Percentiles rank a stretch among this genome's conserved stretches.
These are phyloP conservation scores for Rhizophagus clarus DNA, from an alignment of 192 early-diverging fungal species.

Conservation along the genomic window DNA sequence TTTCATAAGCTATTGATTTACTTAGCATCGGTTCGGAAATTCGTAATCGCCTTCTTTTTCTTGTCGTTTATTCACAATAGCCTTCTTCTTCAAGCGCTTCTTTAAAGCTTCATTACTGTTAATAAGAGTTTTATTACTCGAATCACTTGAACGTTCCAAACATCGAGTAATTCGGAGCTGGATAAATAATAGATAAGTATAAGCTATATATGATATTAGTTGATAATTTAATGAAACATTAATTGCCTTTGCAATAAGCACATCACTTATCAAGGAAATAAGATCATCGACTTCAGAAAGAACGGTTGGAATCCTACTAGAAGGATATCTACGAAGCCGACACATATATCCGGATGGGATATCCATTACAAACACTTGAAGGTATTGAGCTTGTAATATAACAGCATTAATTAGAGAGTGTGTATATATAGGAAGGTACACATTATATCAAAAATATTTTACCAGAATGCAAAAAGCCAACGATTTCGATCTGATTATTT, in stretches of 20 bases:
- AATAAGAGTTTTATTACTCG: no score
- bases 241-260: conserved; percentile 28
- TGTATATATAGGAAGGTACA: background rate
- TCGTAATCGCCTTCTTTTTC: no score
- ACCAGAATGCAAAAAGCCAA: conserved; percentile 31
- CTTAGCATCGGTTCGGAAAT: no score
- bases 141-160: no score
- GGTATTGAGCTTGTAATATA: conserved; percentile 27
- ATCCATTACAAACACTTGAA: conserved; percentile 25
- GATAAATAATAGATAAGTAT: conserved; percentile 30
- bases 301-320: background rate
- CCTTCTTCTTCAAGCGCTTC: no score
- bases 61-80: no score
- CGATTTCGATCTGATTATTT: conserved; percentile 13
- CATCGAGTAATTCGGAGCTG: conserved; percentile 14
- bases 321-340: conserved; percentile 24
- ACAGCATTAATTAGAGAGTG: background rate
- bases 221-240: background rate
- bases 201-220: conserved; percentile 25
- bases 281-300: conserved; percentile 23
- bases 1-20: no score
- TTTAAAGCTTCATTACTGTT: no score
- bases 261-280: conserved; percentile 3
- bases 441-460: conserved; percentile 9
- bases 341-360: conserved; percentile 25